A percentile compares a stretch with the other conserved stretches of the same genome.
These are phyloP conservation scores for Penicillium flavigenum DNA, from an alignment of 495 filamentous ascomycete species.

Conservation along the genomic window DNA sequence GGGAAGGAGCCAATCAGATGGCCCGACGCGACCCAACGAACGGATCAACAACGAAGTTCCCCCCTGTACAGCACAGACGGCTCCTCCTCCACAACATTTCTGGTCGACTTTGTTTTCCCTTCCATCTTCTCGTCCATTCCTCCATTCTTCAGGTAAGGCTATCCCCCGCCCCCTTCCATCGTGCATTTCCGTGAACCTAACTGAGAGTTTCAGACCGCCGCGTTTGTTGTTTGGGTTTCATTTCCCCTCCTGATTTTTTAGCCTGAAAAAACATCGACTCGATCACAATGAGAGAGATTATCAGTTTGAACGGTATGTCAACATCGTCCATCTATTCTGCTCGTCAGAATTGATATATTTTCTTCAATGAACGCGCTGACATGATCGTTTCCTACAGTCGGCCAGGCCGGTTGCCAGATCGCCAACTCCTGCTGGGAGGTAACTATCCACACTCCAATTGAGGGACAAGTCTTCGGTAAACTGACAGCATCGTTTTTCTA, in stretches of 20 bases:
- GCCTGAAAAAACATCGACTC: constrained; percentile 34
- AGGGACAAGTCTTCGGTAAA: constrained; percentile 10
- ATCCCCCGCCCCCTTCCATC: constrained; percentile 24
- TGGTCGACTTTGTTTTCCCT: constrained; percentile 24
- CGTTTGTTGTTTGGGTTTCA: constrained; percentile 36
- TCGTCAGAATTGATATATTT: constrained; percentile 21
- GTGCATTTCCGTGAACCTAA: constrained; percentile 10
- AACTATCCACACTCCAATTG: constrained; percentile 29
- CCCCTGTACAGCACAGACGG: constrained; percentile 34
- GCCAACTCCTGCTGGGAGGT: constrained; percentile 99
- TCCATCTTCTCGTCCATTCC: constrained; percentile 27
- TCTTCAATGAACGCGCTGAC: constrained; percentile 25
- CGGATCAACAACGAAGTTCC: constrained; percentile 42
- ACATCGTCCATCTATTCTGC: background rate
- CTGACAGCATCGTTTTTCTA: constrained; percentile 44
- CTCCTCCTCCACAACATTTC: constrained; percentile 36
- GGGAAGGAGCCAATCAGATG: constrained; percentile 34
- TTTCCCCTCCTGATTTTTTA: constrained; percentile 35
- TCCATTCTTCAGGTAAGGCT: constrained; percentile 30
- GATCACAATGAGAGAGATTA: constrained; percentile 93
- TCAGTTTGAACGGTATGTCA: constrained; percentile 92
- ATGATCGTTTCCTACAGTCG: constrained; percentile 60
- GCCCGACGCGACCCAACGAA: constrained; percentile 43
- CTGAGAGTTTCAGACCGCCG: constrained; percentile 27
- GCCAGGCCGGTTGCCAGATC: constrained; percentile 99